Base-by-base conservation (phyloP, 257 asterid species). In the Salvia rosmarinus region DNA sequence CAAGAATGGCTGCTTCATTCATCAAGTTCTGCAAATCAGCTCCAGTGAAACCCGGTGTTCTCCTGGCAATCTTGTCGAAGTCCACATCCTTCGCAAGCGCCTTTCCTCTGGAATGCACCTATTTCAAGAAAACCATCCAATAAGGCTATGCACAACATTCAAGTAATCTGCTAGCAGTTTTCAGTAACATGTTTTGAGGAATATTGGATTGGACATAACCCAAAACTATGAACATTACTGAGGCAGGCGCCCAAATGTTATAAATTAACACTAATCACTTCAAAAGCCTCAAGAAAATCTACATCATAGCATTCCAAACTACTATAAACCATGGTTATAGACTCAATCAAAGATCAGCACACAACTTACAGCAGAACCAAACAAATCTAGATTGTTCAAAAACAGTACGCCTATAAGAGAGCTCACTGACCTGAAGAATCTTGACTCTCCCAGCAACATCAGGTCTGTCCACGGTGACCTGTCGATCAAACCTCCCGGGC, bases 1-100 rank as follows among this genome's bases (percentile, higher is more conserved):
- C 99, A 25, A 95, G 90, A 74, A 95, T 95, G 75, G 99, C 99
- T 37, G 99, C 99, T 81, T 95, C 99, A 19, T 91, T 95, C 99
- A 95, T 95, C 83, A 95, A 83, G 85, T 95, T 95, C 43, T 95
- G 99, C 86, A 95, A 74, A 87, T 95, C 99, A 35, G 98, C 98
- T 59, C 99, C 99, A 0, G 99, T 91, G 86, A 95, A 95, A 57
- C 99, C 99, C 6, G 99, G 99, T 52, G 99, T 95, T 75, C 99
- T 86, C 83, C 99, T 78, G 3, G 99, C 84, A 78, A 95, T 78
- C 88, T 91, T 95, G 3, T 95, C 99, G 35, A 95, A 91, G 83
- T 95, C 98, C 46, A 95, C 99, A 72, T 95, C 99, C 83, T 95
- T 95, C 2, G 89, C 99, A 40, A 95, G 95, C 11, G 99, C 98